Evolutionary conservation across 164 flowering plant genomes (phyloP), one percentile per base, ranked within the genome.

Genomic region (Euptelea pleiosperma): DNA sequence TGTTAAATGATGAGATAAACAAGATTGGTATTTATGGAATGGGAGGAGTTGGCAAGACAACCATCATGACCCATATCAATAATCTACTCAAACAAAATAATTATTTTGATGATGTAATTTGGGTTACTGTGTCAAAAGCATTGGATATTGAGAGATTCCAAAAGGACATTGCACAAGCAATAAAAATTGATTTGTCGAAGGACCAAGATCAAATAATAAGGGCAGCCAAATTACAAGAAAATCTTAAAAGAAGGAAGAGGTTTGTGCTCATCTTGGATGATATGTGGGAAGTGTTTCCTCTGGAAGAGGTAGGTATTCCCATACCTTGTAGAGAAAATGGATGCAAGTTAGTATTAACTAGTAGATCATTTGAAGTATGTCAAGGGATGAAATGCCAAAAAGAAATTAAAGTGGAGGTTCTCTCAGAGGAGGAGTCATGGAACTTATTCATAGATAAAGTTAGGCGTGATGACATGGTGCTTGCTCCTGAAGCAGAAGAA

Each of bases 231-330:
- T 39, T 39, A 11, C 10, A 4, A 10, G 10, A 39, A 4, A 12
- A 4, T 18, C n/a, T n/a, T n/a, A n/a, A n/a, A 3, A 8, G 50
- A 46, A 46, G 12, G 11, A 46, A 46, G 4, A 46, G 25, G 24
- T 46, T 46, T 19, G 11, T 46, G 28, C 50, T 46, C 10, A 46
- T n/a, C n/a, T n/a, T n/a, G n/a, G n/a, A n/a, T n/a, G n/a, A n/a
- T n/a, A n/a, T n/a, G n/a, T n/a, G n/a, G n/a, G n/a, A n/a, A n/a
- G n/a, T n/a, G n/a, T n/a, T n/a, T n/a, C n/a, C n/a, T n/a, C n/a
- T n/a, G n/a, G n/a, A n/a, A n/a, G n/a, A n/a, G n/a, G n/a, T n/a
- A n/a, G n/a, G n/a, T n/a, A n/a, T n/a, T n/a, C n/a, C n/a, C n/a
- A n/a, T n/a, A n/a, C n/a, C n/a, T n/a, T n/a, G n/a, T n/a, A n/a